phyloP scores from a whole-genome alignment of 306 rosid genomes.

The Castanea crenata region DNA sequence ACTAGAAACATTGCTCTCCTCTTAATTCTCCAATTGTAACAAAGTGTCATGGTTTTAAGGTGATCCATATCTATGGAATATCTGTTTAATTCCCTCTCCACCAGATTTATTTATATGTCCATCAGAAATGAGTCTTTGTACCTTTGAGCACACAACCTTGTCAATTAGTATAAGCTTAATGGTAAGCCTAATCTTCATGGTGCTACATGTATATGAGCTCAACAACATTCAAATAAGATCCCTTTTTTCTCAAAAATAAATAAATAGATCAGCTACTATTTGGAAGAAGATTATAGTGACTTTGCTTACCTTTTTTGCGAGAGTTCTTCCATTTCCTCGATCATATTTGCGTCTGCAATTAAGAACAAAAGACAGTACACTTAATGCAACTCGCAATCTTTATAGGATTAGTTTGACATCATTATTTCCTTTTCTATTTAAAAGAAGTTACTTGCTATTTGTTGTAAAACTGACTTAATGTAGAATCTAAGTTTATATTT shows the following conservation, averaged over 20 bases:
- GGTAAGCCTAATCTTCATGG: background rate
- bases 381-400: background rate
- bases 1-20: background rate
- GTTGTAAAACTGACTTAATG: no score
- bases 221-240: background rate
- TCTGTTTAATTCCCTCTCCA: background rate
- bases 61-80: background rate
- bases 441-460: no score
- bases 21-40: no score
- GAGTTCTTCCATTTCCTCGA: constrained; percentile 83
- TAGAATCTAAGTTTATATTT: no score
- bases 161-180: background rate
- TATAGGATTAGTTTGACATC: background rate
- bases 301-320: constrained; percentile 59
- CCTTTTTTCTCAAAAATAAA: no score
- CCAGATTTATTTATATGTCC: background rate
- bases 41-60: background rate
- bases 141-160: background rate
- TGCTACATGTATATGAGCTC: background rate
- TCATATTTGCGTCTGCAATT: constrained; percentile 71
- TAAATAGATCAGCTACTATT: background rate
- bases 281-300: background rate
- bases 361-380: background rate
- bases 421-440: background rate
- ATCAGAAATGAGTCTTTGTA: background rate